Percentiles rank a stretch among this genome's conserved stretches.
These are phyloP conservation scores for Pseudocercospora vitis DNA, from an alignment of 2,329 filamentous ascomycete genomes.

Conservation along the genomic window DNA sequence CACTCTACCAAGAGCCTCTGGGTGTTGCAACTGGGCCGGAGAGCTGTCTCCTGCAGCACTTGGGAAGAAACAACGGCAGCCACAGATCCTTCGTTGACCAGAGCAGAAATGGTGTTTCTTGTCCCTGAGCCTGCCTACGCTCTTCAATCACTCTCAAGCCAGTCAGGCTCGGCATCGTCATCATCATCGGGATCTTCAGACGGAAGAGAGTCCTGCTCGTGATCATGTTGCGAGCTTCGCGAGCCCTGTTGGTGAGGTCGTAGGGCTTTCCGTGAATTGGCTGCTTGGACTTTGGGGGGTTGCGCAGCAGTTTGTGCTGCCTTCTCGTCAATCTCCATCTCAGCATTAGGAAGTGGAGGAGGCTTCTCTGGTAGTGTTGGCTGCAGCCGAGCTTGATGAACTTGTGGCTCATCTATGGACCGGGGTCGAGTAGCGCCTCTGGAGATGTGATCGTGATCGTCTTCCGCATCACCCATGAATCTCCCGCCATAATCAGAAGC, in stretches of 20 bases:
- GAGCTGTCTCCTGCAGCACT: no score
- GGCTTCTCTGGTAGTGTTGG: neutral
- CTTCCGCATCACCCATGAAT: constrained; percentile 22
- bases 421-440: constrained; percentile 6
- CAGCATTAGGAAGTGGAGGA: neutral
- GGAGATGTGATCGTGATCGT: constrained; percentile 15
- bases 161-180: constrained; percentile 65
- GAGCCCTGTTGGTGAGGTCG: neutral
- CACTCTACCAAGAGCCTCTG: no score
- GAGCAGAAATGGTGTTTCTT: neutral
- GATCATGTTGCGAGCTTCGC: constrained; percentile 27
- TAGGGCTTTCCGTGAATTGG: neutral
- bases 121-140: neutral
- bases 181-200: constrained; percentile 63
- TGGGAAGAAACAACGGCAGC: no score
- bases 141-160: constrained; percentile 49
- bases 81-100: no score
- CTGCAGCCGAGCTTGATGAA: constrained; percentile 16
- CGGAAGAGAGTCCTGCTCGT: constrained; percentile 53
- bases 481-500: constrained; percentile 32
- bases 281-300: neutral
- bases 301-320: neutral
- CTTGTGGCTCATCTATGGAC: constrained; percentile 17
- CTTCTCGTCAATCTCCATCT: neutral
- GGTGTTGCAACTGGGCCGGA: no score